Conservation (phyloP, 2,329 filamentous ascomycete genomes). For the Claviceps purpurea region DNA sequence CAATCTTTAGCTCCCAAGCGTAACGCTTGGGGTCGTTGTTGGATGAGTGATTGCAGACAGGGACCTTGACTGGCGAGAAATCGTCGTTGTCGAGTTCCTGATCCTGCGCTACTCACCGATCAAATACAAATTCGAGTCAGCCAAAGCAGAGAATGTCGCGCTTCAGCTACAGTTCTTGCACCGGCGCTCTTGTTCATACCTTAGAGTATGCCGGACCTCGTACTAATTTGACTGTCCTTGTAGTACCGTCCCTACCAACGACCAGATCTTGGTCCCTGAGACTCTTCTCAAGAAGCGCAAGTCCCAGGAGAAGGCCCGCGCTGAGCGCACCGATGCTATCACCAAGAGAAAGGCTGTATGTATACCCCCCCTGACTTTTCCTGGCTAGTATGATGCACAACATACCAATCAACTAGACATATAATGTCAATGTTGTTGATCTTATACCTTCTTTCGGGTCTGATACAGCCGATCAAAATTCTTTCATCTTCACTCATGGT, state of each 20-base stretch:
- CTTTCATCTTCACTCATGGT: constrained; percentile 2
- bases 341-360: constrained; percentile 87
- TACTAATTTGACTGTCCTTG: constrained; percentile 56
- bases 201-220: constrained; percentile 51
- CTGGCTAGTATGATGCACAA: constrained; percentile 68
- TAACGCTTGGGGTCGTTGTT: constrained; percentile 55
- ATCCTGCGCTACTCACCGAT: constrained; percentile 50
- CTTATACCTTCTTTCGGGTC: constrained; percentile 99
- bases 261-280: constrained; percentile 96
- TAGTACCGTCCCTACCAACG: constrained; percentile 84
- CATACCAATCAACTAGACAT: constrained; percentile 84
- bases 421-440: constrained; percentile 81
- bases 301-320: constrained; percentile 97
- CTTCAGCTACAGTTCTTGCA: constrained; percentile 85
- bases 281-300: constrained; percentile 99
- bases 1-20: constrained; percentile 25
- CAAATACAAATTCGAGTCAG: constrained; percentile 72
- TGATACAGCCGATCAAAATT: constrained; percentile 42
- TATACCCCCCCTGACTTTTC: constrained; percentile 24
- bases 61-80: background rate
- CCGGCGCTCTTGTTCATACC: constrained; percentile 59
- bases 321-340: constrained; percentile 65
- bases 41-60: constrained; percentile 42
- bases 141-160: constrained; percentile 84
- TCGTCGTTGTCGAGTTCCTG: constrained; percentile 2